These are phyloP conservation scores for Nannizziopsis arthrosporioides DNA, from an alignment of 2,329 filamentous ascomycete species.

Conservation along the genomic window DNA sequence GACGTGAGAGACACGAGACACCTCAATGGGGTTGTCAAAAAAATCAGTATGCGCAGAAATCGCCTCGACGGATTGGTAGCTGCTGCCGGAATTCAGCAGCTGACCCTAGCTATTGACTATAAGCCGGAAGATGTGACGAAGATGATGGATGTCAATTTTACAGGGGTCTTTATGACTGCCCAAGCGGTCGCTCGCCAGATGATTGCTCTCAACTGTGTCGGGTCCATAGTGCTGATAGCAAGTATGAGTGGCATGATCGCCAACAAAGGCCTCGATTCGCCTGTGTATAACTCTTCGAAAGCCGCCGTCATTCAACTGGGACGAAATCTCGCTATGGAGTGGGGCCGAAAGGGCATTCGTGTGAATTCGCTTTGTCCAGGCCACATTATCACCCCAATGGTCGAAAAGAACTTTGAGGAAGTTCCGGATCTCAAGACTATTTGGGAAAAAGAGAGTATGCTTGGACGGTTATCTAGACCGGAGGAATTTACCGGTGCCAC, in stretches of 20 bases:
- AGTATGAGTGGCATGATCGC: slow-evolving; percentile 42
- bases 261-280: slow-evolving; percentile 36
- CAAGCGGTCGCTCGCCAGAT: slow-evolving; percentile 33
- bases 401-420: slow-evolving; percentile 62
- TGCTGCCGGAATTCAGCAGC: slow-evolving; percentile 35
- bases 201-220: slow-evolving; percentile 17
- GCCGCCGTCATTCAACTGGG: slow-evolving; percentile 43
- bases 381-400: slow-evolving; percentile 58
- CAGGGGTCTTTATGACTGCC: slow-evolving; percentile 39
- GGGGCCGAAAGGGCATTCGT: slow-evolving; percentile 40
- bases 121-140: slow-evolving; percentile 31
- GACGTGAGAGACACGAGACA: slow-evolving; percentile 37
- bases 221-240: slow-evolving; percentile 40
- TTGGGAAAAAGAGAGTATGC: slow-evolving; percentile 40
- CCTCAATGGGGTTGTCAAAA: slow-evolving; percentile 17
- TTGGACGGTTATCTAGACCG: slow-evolving; percentile 43
- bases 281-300: slow-evolving; percentile 45
- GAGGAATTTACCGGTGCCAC: slow-evolving; percentile 55
- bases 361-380: slow-evolving; percentile 45
- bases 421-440: slow-evolving; percentile 44
- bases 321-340: slow-evolving; percentile 43
- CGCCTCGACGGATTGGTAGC: slow-evolving; percentile 34
- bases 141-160: slow-evolving; percentile 41
- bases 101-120: slow-evolving; percentile 32
- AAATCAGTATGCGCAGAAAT: slow-evolving; percentile 9